These are phyloP conservation scores for Sherardia arvensis DNA, from an alignment of 257 asterid species.

Conservation along the genomic window DNA sequence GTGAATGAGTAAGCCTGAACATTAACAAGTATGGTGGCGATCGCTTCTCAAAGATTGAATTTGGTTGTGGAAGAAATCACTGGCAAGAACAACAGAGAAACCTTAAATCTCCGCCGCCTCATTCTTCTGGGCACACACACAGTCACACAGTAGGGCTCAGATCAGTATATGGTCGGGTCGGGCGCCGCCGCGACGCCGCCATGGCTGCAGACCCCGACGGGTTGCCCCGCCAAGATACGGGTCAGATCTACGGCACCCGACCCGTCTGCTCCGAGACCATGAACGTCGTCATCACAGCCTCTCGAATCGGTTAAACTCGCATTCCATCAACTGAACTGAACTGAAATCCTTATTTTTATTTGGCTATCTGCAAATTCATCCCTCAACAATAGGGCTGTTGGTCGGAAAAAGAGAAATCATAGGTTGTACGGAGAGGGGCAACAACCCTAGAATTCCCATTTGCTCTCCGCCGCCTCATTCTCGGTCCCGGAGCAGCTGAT, in stretches of 20 bases:
- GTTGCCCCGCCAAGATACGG: constrained; percentile 45
- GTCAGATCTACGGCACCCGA: constrained; percentile 11
- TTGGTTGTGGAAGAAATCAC: too few relatives aligned
- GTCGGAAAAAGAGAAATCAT: constrained; percentile 3
- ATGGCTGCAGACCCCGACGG: constrained; percentile 26
- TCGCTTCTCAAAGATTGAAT: too few relatives aligned
- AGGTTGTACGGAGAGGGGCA: background rate
- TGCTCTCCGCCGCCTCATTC: constrained; percentile 9
- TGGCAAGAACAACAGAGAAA: too few relatives aligned
- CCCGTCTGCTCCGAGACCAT: background rate
- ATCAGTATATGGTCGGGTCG: constrained; percentile 3
- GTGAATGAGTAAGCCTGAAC: too few relatives aligned
- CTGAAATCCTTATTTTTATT: too few relatives aligned
- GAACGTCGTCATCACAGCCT: constrained; percentile 7
- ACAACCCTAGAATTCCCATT: constrained; percentile 9
- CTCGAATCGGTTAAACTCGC: background rate
- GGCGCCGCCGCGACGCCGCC: constrained; percentile 19
- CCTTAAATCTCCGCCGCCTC: too few relatives aligned
- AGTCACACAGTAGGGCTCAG: too few relatives aligned
- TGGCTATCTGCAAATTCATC: too few relatives aligned
- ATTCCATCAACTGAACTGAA: too few relatives aligned
- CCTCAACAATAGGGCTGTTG: constrained; percentile 6
- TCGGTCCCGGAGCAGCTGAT: background rate
- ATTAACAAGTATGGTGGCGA: too few relatives aligned
- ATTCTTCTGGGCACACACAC: too few relatives aligned